Evolutionary conservation across 805 yeast genomes (phyloP), one percentile per base, ranked within the genome.

Genomic region (Zygotorulaspora sp.): DNA sequence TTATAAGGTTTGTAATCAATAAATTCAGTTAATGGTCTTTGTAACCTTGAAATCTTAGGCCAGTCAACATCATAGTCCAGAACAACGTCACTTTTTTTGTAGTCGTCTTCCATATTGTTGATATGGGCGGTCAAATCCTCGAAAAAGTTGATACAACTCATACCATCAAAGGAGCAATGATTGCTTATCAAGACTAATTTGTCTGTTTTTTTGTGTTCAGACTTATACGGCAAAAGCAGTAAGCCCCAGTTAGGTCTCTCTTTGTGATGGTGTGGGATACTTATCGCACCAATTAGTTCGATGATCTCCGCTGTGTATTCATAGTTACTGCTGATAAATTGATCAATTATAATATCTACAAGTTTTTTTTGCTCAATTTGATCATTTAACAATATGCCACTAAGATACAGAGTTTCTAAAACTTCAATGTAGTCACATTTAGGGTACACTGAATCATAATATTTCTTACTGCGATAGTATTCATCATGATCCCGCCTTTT

Each of bases 161-260:
- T 39, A 5, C 54, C 62, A 38, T 57, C 62, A 8, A 49, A 41
- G 24, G 42, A 39, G 30, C 49, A 45, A 38, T 57, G 62, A 27
- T 57, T 53, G 24, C 54, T 47, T 18, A 57, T 31, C 28, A 40
- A 49, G 16, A 47, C 41, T 3, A 55, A 33, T 13, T 41, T 30
- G 2, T 29, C 31, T 30, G 30, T 36, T n/a, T 14, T 29, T 6
- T 35, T 18, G 6, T 22, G 24, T n/a, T 32, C 38, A 1, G 20
- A 29, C 18, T 21, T 21, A 11, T 12, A 11, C 7, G 51, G 49
- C 23, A 56, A 33, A 19, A 44, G 38, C 14, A 52, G 15, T 6
- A 56, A 15, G 26, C 61, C 43, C 58, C 59, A 56, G 29, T 50
- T 47, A n/a, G 54, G 58, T 23, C 35, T 50, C 4, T 23, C 14